A percentile compares a stretch with the other conserved stretches of the same genome.
Evolutionary conservation across 148 eudicot species (phyloP).

Genomic region (Limonium bicolor): DNA sequence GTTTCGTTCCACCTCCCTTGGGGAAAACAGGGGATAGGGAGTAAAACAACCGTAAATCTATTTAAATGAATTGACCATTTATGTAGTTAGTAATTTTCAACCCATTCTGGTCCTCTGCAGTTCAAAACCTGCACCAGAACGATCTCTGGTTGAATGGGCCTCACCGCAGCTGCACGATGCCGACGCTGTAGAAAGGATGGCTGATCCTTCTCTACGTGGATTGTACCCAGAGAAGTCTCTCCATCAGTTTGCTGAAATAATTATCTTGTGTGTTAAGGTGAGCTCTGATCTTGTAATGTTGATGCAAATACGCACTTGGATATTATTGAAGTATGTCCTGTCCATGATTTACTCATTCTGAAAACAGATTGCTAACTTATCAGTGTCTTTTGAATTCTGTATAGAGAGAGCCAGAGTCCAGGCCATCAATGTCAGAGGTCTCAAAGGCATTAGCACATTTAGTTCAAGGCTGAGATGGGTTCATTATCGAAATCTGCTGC

Average conservation of each 20-base stretch:
- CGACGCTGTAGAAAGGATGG: constrained; percentile 82
- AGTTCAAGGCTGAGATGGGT: too few species aligned
- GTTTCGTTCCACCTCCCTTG: background rate
- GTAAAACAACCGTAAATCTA: background rate
- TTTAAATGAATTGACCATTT: too few species aligned
- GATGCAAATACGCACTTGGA: background rate
- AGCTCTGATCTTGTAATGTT: background rate
- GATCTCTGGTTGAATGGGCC: constrained; percentile 86
- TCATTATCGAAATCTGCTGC: too few species aligned
- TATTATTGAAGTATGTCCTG: background rate
- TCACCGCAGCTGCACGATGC: constrained; percentile 97
- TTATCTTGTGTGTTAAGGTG: constrained; percentile 95
- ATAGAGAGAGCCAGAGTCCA: constrained; percentile 93
- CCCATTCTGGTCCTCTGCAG: constrained; percentile 29
- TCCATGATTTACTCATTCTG: background rate
- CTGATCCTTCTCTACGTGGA: constrained; percentile 75
- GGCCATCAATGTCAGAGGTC: constrained; percentile 99
- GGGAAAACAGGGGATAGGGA: background rate
- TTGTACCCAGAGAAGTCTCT: constrained; percentile 85
- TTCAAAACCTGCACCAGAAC: constrained; percentile 62
- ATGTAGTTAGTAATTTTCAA: background rate
- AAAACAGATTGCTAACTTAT: too few species aligned
- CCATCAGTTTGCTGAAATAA: constrained; percentile 90
- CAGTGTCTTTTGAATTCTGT: background rate
- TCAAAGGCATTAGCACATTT: too few species aligned